Percentiles rank a stretch among this genome's conserved stretches.
These are phyloP conservation scores for Escallonia rubra DNA, from an alignment of 129 eudicot genomes.

Conservation along the genomic window DNA sequence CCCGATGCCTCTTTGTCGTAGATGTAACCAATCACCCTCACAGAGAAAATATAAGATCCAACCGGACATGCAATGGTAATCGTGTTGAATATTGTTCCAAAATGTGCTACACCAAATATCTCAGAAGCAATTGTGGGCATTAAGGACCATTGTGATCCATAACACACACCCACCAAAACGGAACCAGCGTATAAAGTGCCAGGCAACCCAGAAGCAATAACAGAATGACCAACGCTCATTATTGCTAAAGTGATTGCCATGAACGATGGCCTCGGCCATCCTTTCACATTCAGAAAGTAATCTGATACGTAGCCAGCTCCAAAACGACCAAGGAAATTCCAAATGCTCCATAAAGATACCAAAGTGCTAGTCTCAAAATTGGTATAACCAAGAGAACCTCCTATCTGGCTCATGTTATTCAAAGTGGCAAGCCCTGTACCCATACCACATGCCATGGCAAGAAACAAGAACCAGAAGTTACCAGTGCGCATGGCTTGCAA, in stretches of 20 bases:
- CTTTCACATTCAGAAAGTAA: constrained; percentile 43
- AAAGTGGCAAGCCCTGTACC: constrained; percentile 80
- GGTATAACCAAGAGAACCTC: constrained; percentile 65
- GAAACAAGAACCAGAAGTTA: constrained; percentile 75
- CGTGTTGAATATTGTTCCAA: constrained; percentile 85
- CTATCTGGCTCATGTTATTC: constrained; percentile 77
- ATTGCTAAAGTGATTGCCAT: constrained; percentile 54
- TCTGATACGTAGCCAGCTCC: constrained; percentile 88
- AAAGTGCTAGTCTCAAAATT: constrained; percentile 47
- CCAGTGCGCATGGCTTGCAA: constrained; percentile 57
- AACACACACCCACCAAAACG: constrained; percentile 60
- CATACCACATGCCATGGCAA: constrained; percentile 63
- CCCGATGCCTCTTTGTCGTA: constrained; percentile 58
- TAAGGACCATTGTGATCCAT: constrained; percentile 84
- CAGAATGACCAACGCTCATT: constrained; percentile 65
- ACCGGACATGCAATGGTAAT: constrained; percentile 68
- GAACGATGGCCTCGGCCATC: constrained; percentile 71
- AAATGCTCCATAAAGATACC: constrained; percentile 84
- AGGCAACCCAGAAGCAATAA: constrained; percentile 71
- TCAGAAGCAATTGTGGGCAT: constrained; percentile 85
- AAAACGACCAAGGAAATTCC: constrained; percentile 93
- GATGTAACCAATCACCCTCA: constrained; percentile 62
- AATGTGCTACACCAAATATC: constrained; percentile 63
- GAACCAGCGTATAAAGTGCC: constrained; percentile 69
- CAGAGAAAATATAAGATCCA: constrained; percentile 73